Evolutionary conservation across 805 yeast genomes (phyloP).

Genomic region (Starmerella apicola): DNA sequence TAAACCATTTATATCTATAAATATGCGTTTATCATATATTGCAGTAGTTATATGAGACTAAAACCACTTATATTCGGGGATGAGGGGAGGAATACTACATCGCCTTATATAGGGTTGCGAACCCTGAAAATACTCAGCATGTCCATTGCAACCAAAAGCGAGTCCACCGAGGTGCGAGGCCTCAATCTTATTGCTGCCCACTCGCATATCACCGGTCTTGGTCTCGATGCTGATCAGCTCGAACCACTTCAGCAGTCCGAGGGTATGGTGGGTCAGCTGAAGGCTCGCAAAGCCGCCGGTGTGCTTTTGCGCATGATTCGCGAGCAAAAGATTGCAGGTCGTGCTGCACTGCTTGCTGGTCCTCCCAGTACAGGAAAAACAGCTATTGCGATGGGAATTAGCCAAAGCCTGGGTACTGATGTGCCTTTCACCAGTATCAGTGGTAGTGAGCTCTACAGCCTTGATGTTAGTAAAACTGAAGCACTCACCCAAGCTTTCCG

Average conservation of each 20-base stretch:
- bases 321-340: constrained; percentile 89
- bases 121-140: no score
- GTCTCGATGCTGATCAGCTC: constrained; percentile 74
- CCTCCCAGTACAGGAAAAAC: constrained; percentile 99
- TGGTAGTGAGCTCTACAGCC: constrained; percentile 84
- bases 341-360: constrained; percentile 91
- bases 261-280: constrained; percentile 95
- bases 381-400: constrained; percentile 85
- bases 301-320: constrained; percentile 85
- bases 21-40: no score
- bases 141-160: constrained; percentile 32
- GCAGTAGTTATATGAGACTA: no score
- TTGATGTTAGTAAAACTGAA: constrained; percentile 90
- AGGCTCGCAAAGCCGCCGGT: constrained; percentile 95
- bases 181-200: constrained; percentile 89
- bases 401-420: constrained; percentile 41
- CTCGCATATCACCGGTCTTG: constrained; percentile 91
- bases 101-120: no score
- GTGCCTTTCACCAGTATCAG: constrained; percentile 95
- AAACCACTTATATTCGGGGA: no score
- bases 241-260: constrained; percentile 71
- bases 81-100: no score
- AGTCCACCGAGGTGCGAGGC: constrained; percentile 41
- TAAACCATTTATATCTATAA: no score
- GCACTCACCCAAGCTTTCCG: constrained; percentile 93